A percentile compares a stretch with the other conserved stretches of the same genome.
These are phyloP conservation scores for Ascochyta fabae DNA, from an alignment of 2,329 filamentous ascomycete genomes.

Conservation along the genomic window DNA sequence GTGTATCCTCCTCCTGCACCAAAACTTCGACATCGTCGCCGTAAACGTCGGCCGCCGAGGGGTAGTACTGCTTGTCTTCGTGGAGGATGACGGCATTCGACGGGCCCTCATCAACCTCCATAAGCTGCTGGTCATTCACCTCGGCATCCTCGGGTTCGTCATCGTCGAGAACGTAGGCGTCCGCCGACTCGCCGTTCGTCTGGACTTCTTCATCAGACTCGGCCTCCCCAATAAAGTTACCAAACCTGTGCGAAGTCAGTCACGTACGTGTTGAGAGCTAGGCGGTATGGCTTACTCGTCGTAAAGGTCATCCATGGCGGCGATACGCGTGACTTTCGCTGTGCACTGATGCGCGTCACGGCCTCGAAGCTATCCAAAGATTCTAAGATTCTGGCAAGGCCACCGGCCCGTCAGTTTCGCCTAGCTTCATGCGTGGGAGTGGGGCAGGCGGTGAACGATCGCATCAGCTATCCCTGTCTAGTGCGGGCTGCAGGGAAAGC, in stretches of 20 bases:
- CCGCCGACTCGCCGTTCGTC: conserved; percentile 74
- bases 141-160: conserved; percentile 58
- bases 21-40: conserved; percentile 92
- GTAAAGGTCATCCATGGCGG: conserved; percentile 90
- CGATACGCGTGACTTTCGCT: conserved; percentile 19
- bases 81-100: conserved; percentile 98
- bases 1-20: conserved; percentile 96
- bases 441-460: conserved; percentile 33
- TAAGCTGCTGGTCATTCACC: conserved; percentile 77
- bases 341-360: conserved; percentile 25
- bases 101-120: conserved; percentile 91
- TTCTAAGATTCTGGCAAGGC: conserved; percentile 22
- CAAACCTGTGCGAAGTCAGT: conserved; percentile 69
- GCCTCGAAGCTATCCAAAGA: conserved; percentile 40
- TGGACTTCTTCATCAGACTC: conserved; percentile 88
- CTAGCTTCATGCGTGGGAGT: conserved; percentile 1
- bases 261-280: neutral
- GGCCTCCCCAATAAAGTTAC: conserved; percentile 97
- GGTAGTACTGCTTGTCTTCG: conserved; percentile 99
- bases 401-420: conserved; percentile 20
- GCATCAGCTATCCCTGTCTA: conserved; percentile 6
- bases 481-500: conserved; percentile 21
- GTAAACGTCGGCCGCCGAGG: conserved; percentile 95
- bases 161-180: conserved; percentile 79
- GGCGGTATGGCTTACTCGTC: conserved; percentile 72